Base-by-base conservation (phyloP, 108 stramenopile species). In the Ochromonas danica region DNA sequence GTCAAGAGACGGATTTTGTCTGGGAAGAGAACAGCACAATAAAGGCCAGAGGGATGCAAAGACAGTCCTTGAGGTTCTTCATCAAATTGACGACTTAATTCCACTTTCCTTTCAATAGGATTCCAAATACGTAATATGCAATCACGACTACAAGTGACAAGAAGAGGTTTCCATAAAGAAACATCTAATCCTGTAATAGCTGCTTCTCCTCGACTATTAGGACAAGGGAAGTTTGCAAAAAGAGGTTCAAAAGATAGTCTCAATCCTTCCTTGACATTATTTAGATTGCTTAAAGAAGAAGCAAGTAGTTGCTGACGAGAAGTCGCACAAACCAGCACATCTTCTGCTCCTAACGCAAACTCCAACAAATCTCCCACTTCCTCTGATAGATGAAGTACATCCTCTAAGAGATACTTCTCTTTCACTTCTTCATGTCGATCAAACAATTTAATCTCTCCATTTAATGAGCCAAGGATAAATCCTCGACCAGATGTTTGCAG, bases 41-140 rank as follows among this genome's bases (percentile, higher is more conserved):
- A 89, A 27, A 90, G 62, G 0, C 89, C 89, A 39, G 82, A 81
- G 39, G 89, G 89, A 43, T 90, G 89, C 10, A 90, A 61, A 10
- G 81, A 39, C 22, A 85, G 71, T n/a, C 51, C 42, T 45, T 40
- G 61, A 17, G 82, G 62, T 65, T 77, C 80, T 61, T 87, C 87
- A n/a, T 42, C 27, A 74, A 87, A 87, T 28, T 39, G 28, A 80
- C 82, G 81, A 27, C 71, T 65, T 27, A 89, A 71, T 39, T 88
- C 88, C 61, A 86, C 60, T 39, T 42, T 81, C 33, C 83, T 80
- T 31, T 88, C 86, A 61, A 82, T 57, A 77, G 83, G 88, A 83
- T 90, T 90, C 89, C 89, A 90, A 62, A 89, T 43, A 17, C 89
- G 87, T 39, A 90, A 71, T n/a, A 84, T 75, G 42, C 65, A 41